phyloP scores from a whole-genome alignment of 331 rosid genomes.

The Dryas integrifolia region DNA sequence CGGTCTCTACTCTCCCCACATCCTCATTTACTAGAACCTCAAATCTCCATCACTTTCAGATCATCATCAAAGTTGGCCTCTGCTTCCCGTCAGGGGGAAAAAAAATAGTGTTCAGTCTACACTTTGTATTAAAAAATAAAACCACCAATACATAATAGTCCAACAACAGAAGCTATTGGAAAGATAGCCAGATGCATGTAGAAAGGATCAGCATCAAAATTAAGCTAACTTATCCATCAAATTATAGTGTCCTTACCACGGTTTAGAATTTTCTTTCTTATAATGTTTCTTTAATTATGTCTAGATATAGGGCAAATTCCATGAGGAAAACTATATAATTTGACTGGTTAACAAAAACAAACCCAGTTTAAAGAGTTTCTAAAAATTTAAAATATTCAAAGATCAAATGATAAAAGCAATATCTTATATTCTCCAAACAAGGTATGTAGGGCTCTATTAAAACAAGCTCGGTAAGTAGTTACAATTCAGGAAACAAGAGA shows the following conservation, averaged over 20 bases:
- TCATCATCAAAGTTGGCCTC: not conserved
- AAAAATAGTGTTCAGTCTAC: not conserved
- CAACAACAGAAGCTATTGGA: not conserved
- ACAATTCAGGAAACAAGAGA: not conserved
- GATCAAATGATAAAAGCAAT: too few relatives aligned
- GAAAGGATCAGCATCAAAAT: not conserved
- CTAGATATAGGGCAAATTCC: too few relatives aligned
- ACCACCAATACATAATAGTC: not conserved
- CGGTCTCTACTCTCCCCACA: not conserved
- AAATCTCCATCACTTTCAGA: not conserved
- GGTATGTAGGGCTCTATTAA: not conserved
- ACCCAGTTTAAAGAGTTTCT: too few relatives aligned
- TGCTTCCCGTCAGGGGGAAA: not conserved
- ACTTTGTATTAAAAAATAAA: not conserved
- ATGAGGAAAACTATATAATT: too few relatives aligned
- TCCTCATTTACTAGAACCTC: not conserved
- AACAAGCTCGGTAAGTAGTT: not conserved
- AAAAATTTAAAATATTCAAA: too few relatives aligned
- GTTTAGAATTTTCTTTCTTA: too few relatives aligned
- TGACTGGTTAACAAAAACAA: too few relatives aligned
- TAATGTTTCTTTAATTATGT: too few relatives aligned
- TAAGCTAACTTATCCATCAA: not conserved
- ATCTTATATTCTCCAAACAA: not conserved
- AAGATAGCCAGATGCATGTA: not conserved
- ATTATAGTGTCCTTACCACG: too few relatives aligned